Conservation (phyloP, 768 basidiomycete species). For the Boletus sp. region DNA sequence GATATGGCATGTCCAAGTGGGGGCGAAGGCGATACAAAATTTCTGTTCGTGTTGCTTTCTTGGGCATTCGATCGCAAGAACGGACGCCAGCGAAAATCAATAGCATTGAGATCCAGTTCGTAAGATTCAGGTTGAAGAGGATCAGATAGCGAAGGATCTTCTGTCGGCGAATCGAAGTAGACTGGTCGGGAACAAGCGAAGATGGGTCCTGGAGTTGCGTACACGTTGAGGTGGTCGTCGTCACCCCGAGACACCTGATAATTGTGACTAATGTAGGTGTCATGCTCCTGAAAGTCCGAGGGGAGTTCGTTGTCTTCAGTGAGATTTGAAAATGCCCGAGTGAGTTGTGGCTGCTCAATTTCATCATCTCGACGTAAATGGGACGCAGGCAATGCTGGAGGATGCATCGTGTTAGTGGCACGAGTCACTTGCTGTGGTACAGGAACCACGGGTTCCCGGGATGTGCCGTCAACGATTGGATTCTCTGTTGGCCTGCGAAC, state of each 20-base stretch:
- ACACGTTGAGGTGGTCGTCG: slow-evolving; percentile 24
- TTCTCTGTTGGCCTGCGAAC: neutral
- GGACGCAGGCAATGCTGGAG: slow-evolving; percentile 3
- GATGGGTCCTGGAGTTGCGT: slow-evolving; percentile 51
- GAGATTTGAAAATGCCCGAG: slow-evolving; percentile 4
- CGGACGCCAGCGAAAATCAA: slow-evolving; percentile 59
- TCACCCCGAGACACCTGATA: slow-evolving; percentile 1
- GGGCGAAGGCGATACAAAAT: neutral
- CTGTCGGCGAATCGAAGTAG: slow-evolving; percentile 53
- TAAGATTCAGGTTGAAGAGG: slow-evolving; percentile 37
- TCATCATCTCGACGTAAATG: slow-evolving; percentile 20
- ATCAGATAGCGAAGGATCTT: slow-evolving; percentile 44
- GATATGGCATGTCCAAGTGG: slow-evolving; percentile 3
- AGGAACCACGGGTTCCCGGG: slow-evolving; percentile 2
- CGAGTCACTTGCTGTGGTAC: slow-evolving; percentile 9
- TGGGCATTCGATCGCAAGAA: slow-evolving; percentile 37
- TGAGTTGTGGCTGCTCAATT: slow-evolving; percentile 3
- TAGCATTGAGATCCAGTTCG: slow-evolving; percentile 37
- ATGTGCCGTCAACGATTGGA: neutral
- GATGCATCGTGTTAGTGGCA: slow-evolving; percentile 10
- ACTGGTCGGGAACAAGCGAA: slow-evolving; percentile 32
- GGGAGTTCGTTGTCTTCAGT: slow-evolving; percentile 3
- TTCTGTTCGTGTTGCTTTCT: slow-evolving; percentile 1
- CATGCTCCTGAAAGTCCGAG: slow-evolving; percentile 15
- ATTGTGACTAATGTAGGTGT: neutral